A percentile compares a stretch with the other conserved stretches of the same genome.
Evolutionary conservation across 371 early-diverging fungal genomes (phyloP).

Genomic region (Mortierella sp.): DNA sequence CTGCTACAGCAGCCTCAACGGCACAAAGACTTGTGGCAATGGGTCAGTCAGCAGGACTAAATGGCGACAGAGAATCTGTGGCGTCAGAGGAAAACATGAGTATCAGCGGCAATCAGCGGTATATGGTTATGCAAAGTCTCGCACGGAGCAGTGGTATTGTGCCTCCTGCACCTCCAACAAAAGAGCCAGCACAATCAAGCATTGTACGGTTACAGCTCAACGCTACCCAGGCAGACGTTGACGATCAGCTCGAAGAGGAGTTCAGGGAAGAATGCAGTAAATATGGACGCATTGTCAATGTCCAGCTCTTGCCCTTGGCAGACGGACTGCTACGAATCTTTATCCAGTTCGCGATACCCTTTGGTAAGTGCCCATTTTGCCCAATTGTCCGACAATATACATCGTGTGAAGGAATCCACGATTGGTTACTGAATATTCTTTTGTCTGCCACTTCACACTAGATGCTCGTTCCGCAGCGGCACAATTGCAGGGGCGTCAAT

Average conservation of each 20-base stretch:
- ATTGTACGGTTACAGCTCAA: slow-evolving; percentile 70
- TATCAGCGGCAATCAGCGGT: slow-evolving; percentile 69
- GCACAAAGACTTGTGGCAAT: slow-evolving; percentile 52
- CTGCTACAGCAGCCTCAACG: slow-evolving; percentile 54
- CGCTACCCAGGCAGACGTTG: slow-evolving; percentile 68
- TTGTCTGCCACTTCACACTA: slow-evolving; percentile 7
- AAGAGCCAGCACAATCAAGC: slow-evolving; percentile 43
- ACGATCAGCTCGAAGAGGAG: slow-evolving; percentile 74
- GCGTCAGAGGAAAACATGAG: slow-evolving; percentile 74
- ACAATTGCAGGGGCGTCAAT: slow-evolving; percentile 77
- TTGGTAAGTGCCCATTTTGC: too few relatives aligned
- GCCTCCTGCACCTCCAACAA: slow-evolving; percentile 23
- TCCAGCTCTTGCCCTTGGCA: slow-evolving; percentile 57
- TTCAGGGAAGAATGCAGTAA: slow-evolving; percentile 77
- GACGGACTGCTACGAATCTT: slow-evolving; percentile 66
- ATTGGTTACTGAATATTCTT: background rate
- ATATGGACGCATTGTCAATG: slow-evolving; percentile 67
- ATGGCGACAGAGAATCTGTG: slow-evolving; percentile 58
- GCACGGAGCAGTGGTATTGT: slow-evolving; percentile 59
- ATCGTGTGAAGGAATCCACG: too few relatives aligned
- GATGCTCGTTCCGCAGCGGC: slow-evolving; percentile 64
- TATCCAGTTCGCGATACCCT: slow-evolving; percentile 64
- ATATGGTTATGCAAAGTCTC: slow-evolving; percentile 79
- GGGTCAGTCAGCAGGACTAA: slow-evolving; percentile 40
- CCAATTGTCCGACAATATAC: too few relatives aligned